A percentile compares a stretch with the other conserved stretches of the same genome.
Conservation (phyloP, 768 basidiomycete genomes). For the Termitomyces sp. region DNA sequence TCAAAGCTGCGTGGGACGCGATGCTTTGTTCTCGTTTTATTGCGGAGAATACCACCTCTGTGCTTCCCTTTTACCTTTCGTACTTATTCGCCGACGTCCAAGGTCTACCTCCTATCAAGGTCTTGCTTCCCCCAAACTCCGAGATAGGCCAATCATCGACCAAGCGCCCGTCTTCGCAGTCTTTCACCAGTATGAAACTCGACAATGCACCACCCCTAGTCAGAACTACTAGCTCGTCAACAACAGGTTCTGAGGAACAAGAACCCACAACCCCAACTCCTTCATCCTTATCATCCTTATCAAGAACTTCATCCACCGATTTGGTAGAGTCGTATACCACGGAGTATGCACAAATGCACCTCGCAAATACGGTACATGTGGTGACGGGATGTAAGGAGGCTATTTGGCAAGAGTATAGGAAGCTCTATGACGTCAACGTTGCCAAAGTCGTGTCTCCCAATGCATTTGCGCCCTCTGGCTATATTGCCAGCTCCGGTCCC, state of each 20-base stretch:
- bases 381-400: slow-evolving; percentile 66
- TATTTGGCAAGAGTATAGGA: slow-evolving; percentile 62
- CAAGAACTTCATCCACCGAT: slow-evolving; percentile 1
- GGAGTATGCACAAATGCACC: slow-evolving; percentile 59
- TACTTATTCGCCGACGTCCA: slow-evolving; percentile 50
- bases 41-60: slow-evolving; percentile 46
- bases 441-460: slow-evolving; percentile 9
- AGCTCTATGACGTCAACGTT: slow-evolving; percentile 31
- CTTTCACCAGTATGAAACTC: background rate
- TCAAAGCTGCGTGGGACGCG: slow-evolving; percentile 63
- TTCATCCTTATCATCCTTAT: background rate
- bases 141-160: background rate
- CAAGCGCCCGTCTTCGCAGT: background rate
- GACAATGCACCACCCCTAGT: background rate
- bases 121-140: slow-evolving; percentile 56
- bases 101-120: slow-evolving; percentile 42
- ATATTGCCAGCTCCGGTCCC: slow-evolving; percentile 3
- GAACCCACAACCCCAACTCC: background rate
- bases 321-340: slow-evolving; percentile 11
- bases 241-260: background rate
- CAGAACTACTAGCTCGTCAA: slow-evolving; percentile 1
- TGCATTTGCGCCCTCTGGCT: background rate
- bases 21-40: slow-evolving; percentile 63
- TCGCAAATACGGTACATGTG: slow-evolving; percentile 54
- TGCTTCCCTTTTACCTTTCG: slow-evolving; percentile 67